Percentiles rank a stretch among this genome's conserved stretches.
These are phyloP conservation scores for Rhododendron ovatum DNA, from an alignment of 148 eudicot species.

Conservation along the genomic window DNA sequence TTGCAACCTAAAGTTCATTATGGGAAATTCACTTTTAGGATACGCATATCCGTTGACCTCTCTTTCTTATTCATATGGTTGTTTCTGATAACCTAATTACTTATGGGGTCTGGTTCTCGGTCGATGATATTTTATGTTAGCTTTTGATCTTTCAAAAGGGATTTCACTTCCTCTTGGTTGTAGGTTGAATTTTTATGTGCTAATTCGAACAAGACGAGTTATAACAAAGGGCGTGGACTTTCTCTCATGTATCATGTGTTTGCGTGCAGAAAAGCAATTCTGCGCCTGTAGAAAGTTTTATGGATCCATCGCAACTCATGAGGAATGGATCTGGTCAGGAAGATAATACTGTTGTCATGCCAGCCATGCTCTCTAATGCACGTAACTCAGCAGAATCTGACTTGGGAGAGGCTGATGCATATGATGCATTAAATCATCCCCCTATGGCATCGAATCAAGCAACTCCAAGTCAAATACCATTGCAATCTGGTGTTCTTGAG, in stretches of 20 bases:
- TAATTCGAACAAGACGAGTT: neutral
- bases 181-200: neutral
- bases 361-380: slow-evolving; percentile 31
- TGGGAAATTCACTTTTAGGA: neutral
- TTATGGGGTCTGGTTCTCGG: neutral
- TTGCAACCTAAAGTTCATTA: neutral
- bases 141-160: neutral
- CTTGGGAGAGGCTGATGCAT: slow-evolving; percentile 37
- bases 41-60: neutral
- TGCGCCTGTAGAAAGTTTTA: slow-evolving; percentile 52
- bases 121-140: neutral
- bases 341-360: slow-evolving; percentile 27
- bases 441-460: slow-evolving; percentile 31
- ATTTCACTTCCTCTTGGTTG: neutral
- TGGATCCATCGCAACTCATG: slow-evolving; percentile 44
- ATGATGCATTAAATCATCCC: slow-evolving; percentile 31
- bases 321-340: slow-evolving; percentile 52
- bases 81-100: neutral
- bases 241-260: neutral
- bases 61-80: neutral
- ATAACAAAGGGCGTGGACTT: neutral
- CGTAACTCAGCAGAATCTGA: slow-evolving; percentile 51
- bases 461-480: slow-evolving; percentile 31
- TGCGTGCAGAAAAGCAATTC: slow-evolving; percentile 58
- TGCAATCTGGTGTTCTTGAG: slow-evolving; percentile 31